These are phyloP conservation scores for Articulospora tetracladia DNA, from an alignment of 495 filamentous ascomycete species.

Conservation along the genomic window DNA sequence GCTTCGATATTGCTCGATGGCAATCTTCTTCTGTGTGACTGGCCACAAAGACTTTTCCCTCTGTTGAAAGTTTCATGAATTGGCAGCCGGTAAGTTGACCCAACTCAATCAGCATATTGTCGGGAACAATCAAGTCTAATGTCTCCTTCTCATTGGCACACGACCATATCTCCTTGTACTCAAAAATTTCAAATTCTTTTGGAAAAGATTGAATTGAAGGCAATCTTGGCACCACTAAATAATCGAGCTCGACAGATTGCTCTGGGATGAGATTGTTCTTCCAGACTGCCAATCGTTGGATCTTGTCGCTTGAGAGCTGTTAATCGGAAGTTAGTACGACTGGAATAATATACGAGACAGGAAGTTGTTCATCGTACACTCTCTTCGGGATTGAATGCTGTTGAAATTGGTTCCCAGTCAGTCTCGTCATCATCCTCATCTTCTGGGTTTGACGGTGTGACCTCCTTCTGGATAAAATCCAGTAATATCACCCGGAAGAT, in stretches of 20 bases:
- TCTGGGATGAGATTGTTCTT: neutral
- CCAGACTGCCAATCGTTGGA: constrained; percentile 11
- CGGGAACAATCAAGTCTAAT: constrained; percentile 18
- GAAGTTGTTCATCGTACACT: neutral
- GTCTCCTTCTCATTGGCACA: constrained; percentile 3
- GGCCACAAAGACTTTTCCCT: constrained; percentile 33
- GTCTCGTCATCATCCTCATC: neutral
- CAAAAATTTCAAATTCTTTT: constrained; percentile 7
- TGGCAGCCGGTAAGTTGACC: constrained; percentile 23
- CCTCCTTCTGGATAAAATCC: constrained; percentile 11
- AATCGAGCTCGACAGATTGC: no score
- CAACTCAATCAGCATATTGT: constrained; percentile 21
- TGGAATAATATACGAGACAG: neutral
- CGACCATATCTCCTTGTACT: constrained; percentile 4
- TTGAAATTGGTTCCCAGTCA: neutral
- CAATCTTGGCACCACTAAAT: neutral
- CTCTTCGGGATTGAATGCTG: neutral
- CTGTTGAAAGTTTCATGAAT: constrained; percentile 22
- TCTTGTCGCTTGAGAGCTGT: constrained; percentile 10
- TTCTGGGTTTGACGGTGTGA: neutral
- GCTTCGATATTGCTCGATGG: constrained; percentile 27
- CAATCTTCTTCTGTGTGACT: constrained; percentile 20
- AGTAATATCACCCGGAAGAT: constrained; percentile 20
- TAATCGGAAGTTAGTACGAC: neutral
- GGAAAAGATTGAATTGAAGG: neutral